These are phyloP conservation scores for Fusarium nematophilum DNA, from an alignment of 2,329 filamentous ascomycete genomes.

Conservation along the genomic window DNA sequence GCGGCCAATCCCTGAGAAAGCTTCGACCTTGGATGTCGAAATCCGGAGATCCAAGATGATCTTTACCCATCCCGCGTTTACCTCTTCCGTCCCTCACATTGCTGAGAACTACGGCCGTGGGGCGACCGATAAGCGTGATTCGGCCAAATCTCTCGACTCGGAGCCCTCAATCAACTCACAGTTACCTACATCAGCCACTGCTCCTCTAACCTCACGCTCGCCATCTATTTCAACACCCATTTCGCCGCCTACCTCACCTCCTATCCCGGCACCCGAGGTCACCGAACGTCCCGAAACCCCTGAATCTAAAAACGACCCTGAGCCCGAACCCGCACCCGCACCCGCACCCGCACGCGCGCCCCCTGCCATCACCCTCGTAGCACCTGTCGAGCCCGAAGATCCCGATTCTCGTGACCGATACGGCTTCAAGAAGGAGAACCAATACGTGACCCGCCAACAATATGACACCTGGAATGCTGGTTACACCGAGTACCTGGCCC, in stretches of 20 bases:
- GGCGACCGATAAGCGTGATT: conserved; percentile 59
- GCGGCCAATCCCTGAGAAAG: conserved; percentile 30
- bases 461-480: conserved; percentile 84
- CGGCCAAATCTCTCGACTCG: conserved; percentile 60
- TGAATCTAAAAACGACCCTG: conserved; percentile 22
- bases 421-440: conserved; percentile 89
- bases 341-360: conserved; percentile 14
- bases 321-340: conserved; percentile 7
- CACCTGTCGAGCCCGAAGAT: conserved; percentile 57
- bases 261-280: conserved; percentile 9
- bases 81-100: conserved; percentile 54
- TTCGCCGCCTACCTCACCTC: conserved; percentile 31
- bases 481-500: conserved; percentile 80
- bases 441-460: conserved; percentile 79
- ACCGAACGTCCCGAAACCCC: conserved; percentile 30
- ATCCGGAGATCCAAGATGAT: conserved; percentile 55
- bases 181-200: conserved; percentile 29
- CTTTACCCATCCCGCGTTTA: conserved; percentile 53
- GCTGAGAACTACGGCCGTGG: conserved; percentile 45
- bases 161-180: conserved; percentile 45
- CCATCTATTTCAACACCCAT: conserved; percentile 25
- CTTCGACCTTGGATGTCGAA: conserved; percentile 51
- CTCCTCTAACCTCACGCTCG: conserved; percentile 8
- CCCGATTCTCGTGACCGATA: conserved; percentile 78
- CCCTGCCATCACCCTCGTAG: conserved; percentile 40